Percentiles rank a stretch among this genome's conserved stretches.
phyloP scores from a whole-genome alignment of 371 early-diverging fungal species.

The Zychaea mexicana region DNA sequence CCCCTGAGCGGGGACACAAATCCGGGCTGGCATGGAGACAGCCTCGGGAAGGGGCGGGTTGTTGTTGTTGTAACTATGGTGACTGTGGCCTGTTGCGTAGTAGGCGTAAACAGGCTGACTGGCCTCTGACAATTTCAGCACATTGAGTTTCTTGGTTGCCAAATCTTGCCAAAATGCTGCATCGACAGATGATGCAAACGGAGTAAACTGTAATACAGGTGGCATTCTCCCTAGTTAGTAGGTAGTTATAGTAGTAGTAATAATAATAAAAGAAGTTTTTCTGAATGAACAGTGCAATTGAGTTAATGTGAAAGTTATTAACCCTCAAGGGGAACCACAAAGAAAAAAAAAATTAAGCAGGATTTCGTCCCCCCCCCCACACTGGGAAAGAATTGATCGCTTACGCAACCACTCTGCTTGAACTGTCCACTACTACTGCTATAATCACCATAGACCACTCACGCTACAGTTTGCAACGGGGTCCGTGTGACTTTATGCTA shows the following conservation, averaged over 20 bases:
- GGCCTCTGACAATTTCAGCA: constrained; percentile 74
- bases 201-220: constrained; percentile 77
- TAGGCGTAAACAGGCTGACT: constrained; percentile 60
- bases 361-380: too few species aligned
- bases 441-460: too few species aligned
- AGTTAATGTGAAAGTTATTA: too few species aligned
- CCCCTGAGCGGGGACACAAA: constrained; percentile 37
- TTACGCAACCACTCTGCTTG: background rate
- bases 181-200: constrained; percentile 83
- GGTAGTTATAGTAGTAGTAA: too few species aligned
- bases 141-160: constrained; percentile 80
- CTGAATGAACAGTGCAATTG: too few species aligned
- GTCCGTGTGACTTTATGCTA: background rate
- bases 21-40: constrained; percentile 23
- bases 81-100: constrained; percentile 55
- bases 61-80: background rate
- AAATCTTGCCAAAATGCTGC: constrained; percentile 91
- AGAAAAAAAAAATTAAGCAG: too few species aligned
- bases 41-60: constrained; percentile 18
- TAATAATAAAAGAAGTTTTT: too few species aligned
- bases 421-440: too few species aligned
- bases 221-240: background rate
- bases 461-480: too few species aligned
- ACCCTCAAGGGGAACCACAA: too few species aligned
- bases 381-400: background rate